phyloP scores from a whole-genome alignment of 2,329 filamentous ascomycete genomes.

The Beauveria scarabaeidicola region DNA sequence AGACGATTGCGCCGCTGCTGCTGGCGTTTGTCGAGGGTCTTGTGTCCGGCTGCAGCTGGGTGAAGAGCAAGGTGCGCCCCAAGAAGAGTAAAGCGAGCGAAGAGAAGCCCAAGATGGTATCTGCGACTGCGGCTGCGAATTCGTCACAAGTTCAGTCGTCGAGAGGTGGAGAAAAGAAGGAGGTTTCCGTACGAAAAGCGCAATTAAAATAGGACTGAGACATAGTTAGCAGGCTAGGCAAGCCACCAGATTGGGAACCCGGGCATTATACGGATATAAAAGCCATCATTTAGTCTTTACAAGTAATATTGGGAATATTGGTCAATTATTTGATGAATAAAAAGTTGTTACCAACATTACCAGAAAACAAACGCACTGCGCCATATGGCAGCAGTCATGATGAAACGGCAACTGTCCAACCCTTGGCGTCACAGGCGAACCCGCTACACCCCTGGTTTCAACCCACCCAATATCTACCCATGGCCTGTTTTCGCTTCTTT shows the following conservation, averaged over 20 bases:
- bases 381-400: not conserved
- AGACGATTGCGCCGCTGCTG: constrained; percentile 15
- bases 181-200: not conserved
- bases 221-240: not conserved
- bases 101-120: not conserved
- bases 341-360: not conserved
- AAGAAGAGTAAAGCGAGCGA: not conserved
- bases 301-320: not conserved
- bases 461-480: constrained; percentile 10
- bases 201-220: not conserved
- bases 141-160: not conserved
- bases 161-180: not conserved
- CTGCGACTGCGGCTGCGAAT: too few species aligned
- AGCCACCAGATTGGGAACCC: not conserved
- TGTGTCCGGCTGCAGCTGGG: constrained; percentile 11
- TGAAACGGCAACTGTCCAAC: constrained; percentile 6
- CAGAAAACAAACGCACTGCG: not conserved
- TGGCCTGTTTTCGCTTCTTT: not conserved
- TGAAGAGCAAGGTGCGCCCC: not conserved
- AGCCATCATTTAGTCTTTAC: not conserved
- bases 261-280: not conserved
- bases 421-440: constrained; percentile 9
- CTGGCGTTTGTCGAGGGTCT: constrained; percentile 14
- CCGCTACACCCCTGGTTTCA: constrained; percentile 13
- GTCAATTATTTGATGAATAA: not conserved